Evolutionary conservation across 1,284 basidiomycete genomes (phyloP), one percentile per base, ranked within the genome.

Genomic region (Rhodofomes roseus): DNA sequence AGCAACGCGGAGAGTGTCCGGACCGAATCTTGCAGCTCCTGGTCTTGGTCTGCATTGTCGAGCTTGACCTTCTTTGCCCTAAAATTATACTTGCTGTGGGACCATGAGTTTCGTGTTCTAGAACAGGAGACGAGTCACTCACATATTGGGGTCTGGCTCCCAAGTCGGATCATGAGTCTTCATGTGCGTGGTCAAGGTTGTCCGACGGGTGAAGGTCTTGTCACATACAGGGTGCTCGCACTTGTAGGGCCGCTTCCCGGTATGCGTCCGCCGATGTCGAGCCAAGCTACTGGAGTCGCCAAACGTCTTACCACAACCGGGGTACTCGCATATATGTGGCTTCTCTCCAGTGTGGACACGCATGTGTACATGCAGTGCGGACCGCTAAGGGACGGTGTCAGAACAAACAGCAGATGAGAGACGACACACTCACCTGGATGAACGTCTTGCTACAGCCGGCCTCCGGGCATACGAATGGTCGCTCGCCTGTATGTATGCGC

Each of bases 291-390:
- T 93, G 20, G 92, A 93, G 73, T 95, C 93, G 43, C 91, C 87
- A 73, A 95, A 95, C 7, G 87, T 89, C 74, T 88, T 91, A 48
- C 81, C 83, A 70, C 93, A 95, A 6, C 85, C 89, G 12, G 90
- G 89, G 70, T 91, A 92, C 74, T 92, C 90, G 75, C 93, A 95
- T 60, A 81, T 84, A 73, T 95, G 92, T 2, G 93, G 93, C 70
- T 92, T 92, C 77, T 95, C 93, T 53, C 93, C 93, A 6, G 92
- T 93, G 70, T 95, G 93, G 9, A 93, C 90, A 40, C 93, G 87
- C 57, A 84, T 81, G 72, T 95, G 93, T 4, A 95, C 93, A 54
- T 91, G 90, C 59, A 95, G 76, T 23, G 93, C 93, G 5, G 92
- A 93, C 57, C 90, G 84, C 91, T 93, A 59, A 63, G 62, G 60